Evolutionary conservation across 139 green algal genomes (phyloP), one percentile per base, ranked within the genome.

Genomic region (Pleodorina starrii): DNA sequence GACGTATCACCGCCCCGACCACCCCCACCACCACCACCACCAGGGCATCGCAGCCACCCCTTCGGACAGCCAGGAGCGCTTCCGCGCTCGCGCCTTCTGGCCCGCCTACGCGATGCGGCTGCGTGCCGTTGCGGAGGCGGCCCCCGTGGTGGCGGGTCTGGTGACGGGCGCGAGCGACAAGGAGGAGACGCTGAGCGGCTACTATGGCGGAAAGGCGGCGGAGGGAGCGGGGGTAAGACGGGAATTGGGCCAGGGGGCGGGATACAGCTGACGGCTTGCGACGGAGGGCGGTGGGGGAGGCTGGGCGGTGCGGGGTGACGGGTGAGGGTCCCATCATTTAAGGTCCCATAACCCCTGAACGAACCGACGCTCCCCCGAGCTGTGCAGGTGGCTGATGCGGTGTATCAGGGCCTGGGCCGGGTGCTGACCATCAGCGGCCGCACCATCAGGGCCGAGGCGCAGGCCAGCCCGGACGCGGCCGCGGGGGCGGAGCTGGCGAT

Each of bases 401-500:
- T 93, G 54, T 93, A 92, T 69, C 29, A 66, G 43, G 71, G 32
- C 19, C 75, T 93, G 36, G 91, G 91, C 23, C 48, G 43, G 5
- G 87, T 93, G 76, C 86, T 93, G 4, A 93, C 91, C 68, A 92
- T 92, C 83, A 90, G 83, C 35, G 91, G 91, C 19, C 91, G 91
- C 76, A 93, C 91, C 68, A 93, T 93, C 77, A 46, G 80, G 25
- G 12, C 35, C 0, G 90, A 93, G 63, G 90, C 90, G 14, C 90
- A 91, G 63, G 90, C 54, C 4, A 7, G 5, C 1, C 86, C 86
- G 5, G 82, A 73, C 32, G 25, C 60, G 4, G 86, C 90, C 0
- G 27, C 25, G 44, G 63, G 38, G 36, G 90, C 90, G 17, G 74
- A 81, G 44, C 21, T 21, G 40, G 86, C 86, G 5, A 84, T 93